Evolutionary conservation across 192 early-diverging fungal genomes (phyloP), one percentile per base, ranked within the genome.

Genomic region (Umbelopsis vinacea): DNA sequence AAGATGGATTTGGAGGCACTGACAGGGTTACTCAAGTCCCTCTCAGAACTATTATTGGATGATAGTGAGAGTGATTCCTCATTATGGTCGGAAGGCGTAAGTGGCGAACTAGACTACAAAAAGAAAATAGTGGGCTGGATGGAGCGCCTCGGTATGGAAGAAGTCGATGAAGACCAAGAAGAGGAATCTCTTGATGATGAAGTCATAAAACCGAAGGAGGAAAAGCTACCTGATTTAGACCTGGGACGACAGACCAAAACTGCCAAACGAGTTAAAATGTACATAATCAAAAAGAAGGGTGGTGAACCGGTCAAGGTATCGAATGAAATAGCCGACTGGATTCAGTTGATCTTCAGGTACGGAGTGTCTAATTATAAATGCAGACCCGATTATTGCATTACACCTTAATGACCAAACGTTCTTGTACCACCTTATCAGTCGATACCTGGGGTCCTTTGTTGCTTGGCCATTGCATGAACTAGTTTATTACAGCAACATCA

Each of bases 401-500:
- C 40, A 43, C 11, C 6, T 43, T 43, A 11, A 43, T 38, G 17
- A 29, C 22, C 43, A 43, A 37, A 48, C 52, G 33, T 40, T 67
- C 52, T 45, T 72, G n/a, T 43, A 43, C 40, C 6, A 47, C 72
- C 60, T 70, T 11, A 4, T 37, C 54, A 87, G 85, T 10, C 71
- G 74, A 22, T 76, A 79, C 21, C 76, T 93, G 6, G 73, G 57
- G 37, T 84, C 87, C 19, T 92, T 96, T 74, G 88, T 82, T 19
- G 76, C 53, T 7, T 76, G 87, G 19, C 89, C 93, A 3, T 76
- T 95, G 33, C 79, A 93, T 63, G 95, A 98, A 75, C 52, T 95
- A 7, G 84, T 92, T n/a, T 96, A 96, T 74, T 94, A 92, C 73
- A 79, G 82, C 2, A 85, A 91, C 70, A 83, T 86, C 29, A 83